Base-by-base conservation (phyloP, 148 eudicot genomes). In the Polygonum maritimum region DNA sequence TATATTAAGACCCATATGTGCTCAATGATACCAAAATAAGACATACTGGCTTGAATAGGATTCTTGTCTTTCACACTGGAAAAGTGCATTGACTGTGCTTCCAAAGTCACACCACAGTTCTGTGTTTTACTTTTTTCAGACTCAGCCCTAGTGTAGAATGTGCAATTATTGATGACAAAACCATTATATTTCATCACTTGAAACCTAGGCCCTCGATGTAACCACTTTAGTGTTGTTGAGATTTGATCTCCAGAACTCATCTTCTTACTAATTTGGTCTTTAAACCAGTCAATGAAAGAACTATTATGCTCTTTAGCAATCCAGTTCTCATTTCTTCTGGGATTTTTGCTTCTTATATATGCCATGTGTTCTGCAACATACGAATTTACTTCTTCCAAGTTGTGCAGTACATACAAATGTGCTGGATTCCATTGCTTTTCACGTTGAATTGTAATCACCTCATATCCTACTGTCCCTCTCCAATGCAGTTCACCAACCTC, bases 91-190 rank as follows among this genome's bases (percentile, higher is more conserved):
- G 67, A 7, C 1, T 60, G 22, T 7, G 67, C 58, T 49, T 45
- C 75, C 65, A 74, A 74, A 3, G 76, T 74, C 76, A 74, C 67
- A 26, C 70, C 72, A 67, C 15, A 13, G 26, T 67, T 67, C 26
- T 67, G 41, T 11, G 45, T 33, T 33, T 12, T 67, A 15, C 72
- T 67, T 67, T 67, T 67, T 4, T 67, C 72, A 1, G 16, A 33
- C 26, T 21, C 5, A 11, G 2, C 45, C 41, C 12, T 67, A 3
- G 72, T 67, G 72, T 67, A 35, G 41, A 67, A 67, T 8, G 72
- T 67, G 72, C n/a, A 67, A 67, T 39, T 39, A 35, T 67, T 67
- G 36, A 67, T 67, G 19, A 67, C 41, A 35, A 67, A 67, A 13
- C 45, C 45, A 5, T 2, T 67, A 67, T 33, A 67, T 3, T 13